Evolutionary conservation across 2,329 filamentous ascomycete genomes (phyloP), one percentile per base, ranked within the genome.

Genomic region (Cryphonectria carpinicola): DNA sequence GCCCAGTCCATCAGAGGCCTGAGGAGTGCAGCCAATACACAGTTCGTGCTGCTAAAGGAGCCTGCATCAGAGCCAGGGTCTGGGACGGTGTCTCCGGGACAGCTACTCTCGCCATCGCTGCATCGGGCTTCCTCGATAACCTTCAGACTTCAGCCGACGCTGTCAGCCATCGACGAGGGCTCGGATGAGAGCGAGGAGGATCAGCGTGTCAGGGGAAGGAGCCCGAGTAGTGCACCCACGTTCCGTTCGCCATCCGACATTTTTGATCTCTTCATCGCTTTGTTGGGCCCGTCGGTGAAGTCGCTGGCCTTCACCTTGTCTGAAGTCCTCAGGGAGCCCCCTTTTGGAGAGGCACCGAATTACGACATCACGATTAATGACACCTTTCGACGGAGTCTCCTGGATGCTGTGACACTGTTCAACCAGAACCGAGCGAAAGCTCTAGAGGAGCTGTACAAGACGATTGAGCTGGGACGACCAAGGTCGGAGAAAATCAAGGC

Each of bases 271-370:
- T 99, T 98, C 80, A 97, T 99, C 71, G 85, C 88, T 28, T 89
- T 96, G 74, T 84, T 99, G 32, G 96, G 96, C 0, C 96, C 96
- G 1, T 96, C 95, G 0, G 97, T 98, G 90, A 97, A 97, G 80
- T 98, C 95, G 0, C 83, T 99, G n/a, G 93, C 94, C 3, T 96
- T 92, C 76, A 98, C 96, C 0, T 82, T 99, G 54, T 93, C 94
- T 14, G 92, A 97, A 78, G 94, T 97, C 13, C 88, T 99, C 10
- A 91, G 93, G 67, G 94, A 97, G 73, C 87, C 97, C 1, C 94
- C 95, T 0, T 98, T 97, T 80, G 90, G 90, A 6, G 83, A 88
- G 17, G 86, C 87, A 0, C 89, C 92, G 0, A 85, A 90, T 39
- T 90, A 90, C 72, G 84, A 88, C 49, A 92, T 98, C 71, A 87